phyloP scores from a whole-genome alignment of 2,329 filamentous ascomycete genomes.

The Fusarium mexicanum region DNA sequence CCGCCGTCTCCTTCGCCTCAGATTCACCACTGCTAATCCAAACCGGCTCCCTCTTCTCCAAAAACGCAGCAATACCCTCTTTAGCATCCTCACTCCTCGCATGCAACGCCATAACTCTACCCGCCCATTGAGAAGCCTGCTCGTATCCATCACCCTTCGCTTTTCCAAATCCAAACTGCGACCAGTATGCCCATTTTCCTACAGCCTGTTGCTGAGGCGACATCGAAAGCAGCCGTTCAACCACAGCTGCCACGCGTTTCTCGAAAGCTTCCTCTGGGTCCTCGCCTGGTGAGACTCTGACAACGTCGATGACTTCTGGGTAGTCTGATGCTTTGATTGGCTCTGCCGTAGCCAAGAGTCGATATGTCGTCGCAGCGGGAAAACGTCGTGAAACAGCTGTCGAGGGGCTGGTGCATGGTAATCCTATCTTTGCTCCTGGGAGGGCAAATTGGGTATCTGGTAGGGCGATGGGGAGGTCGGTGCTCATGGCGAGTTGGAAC shows the following conservation, averaged over 20 bases:
- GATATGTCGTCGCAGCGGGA: slow-evolving; percentile 22
- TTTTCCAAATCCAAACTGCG: slow-evolving; percentile 27
- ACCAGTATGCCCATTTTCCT: slow-evolving; percentile 42
- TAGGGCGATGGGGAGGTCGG: slow-evolving; percentile 36
- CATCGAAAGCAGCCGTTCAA: slow-evolving; percentile 13
- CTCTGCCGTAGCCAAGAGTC: slow-evolving; percentile 32
- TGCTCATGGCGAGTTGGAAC: slow-evolving; percentile 39
- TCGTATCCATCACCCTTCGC: slow-evolving; percentile 30
- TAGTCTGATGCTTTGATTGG: slow-evolving; percentile 20
- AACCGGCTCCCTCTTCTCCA: slow-evolving; percentile 21
- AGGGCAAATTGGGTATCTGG: slow-evolving; percentile 31
- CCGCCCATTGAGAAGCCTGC: slow-evolving; percentile 33
- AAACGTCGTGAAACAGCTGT: slow-evolving; percentile 36
- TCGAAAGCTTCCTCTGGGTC: slow-evolving; percentile 10
- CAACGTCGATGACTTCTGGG: slow-evolving; percentile 31
- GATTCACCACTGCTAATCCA: slow-evolving; percentile 9
- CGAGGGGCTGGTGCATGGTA: slow-evolving; percentile 39
- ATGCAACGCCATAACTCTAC: slow-evolving; percentile 39
- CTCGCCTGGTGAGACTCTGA: background rate
- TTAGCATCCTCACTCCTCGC: slow-evolving; percentile 37
- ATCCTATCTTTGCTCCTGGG: slow-evolving; percentile 35
- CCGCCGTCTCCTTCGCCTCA: background rate
- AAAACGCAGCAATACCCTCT: slow-evolving; percentile 38
- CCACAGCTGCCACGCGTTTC: slow-evolving; percentile 4
- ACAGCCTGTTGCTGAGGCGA: slow-evolving; percentile 35